Percentiles rank a stretch among this genome's conserved stretches.
These are phyloP conservation scores for Aspergillus pseudoterreus DNA, from an alignment of 2,329 filamentous ascomycete species.

Conservation along the genomic window DNA sequence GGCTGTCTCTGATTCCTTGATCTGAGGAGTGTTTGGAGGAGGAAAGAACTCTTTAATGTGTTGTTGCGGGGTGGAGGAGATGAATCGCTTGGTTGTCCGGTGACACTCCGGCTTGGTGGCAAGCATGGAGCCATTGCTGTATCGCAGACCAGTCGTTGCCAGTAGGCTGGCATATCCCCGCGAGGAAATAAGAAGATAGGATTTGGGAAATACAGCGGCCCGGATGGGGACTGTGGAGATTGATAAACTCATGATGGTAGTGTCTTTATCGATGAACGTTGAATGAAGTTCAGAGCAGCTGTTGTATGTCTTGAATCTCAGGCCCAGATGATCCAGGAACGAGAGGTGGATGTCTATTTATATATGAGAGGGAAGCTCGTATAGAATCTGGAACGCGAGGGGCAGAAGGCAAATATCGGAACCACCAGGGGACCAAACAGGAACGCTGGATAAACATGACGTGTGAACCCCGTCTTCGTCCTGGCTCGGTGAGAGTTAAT, in stretches of 20 bases:
- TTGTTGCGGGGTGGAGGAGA: conserved; percentile 35
- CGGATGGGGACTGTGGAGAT: conserved; percentile 25
- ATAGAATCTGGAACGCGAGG: not conserved
- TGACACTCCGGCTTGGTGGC: conserved; percentile 13
- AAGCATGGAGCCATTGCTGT: conserved; percentile 13
- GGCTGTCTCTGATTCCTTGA: conserved; percentile 60
- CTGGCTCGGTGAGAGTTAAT: too few species aligned
- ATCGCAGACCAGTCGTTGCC: conserved; percentile 21
- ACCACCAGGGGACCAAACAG: conserved; percentile 6
- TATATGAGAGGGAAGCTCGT: not conserved
- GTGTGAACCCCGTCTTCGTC: not conserved
- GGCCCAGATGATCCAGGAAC: not conserved
- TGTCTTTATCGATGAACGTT: not conserved
- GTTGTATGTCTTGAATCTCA: not conserved
- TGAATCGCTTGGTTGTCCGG: conserved; percentile 24
- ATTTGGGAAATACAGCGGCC: conserved; percentile 23
- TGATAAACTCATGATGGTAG: conserved; percentile 26
- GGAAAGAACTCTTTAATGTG: conserved; percentile 56
- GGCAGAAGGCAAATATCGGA: conserved; percentile 17
- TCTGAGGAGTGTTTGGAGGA: conserved; percentile 53
- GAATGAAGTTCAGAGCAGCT: not conserved
- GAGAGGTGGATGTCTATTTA: conserved; percentile 2
- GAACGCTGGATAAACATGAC: not conserved
- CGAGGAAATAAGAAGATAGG: conserved; percentile 21
- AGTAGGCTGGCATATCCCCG: conserved; percentile 23